Conservation (phyloP, 2,329 filamentous ascomycete genomes). For the Bipolaris bicolor region DNA sequence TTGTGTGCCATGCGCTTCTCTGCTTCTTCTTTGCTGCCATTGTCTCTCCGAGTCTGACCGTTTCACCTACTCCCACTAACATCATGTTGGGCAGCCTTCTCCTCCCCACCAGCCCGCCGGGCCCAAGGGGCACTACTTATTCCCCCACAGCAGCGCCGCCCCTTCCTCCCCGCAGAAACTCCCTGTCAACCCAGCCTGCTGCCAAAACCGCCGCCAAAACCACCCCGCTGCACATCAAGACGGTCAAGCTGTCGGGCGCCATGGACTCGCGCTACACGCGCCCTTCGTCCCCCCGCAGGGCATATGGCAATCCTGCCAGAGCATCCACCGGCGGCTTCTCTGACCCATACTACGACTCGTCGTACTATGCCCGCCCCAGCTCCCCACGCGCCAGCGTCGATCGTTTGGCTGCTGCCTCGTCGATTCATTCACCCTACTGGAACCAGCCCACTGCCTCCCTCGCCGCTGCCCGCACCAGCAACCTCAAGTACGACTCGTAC, state of each 20-base stretch:
- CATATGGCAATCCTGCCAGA: slow-evolving; percentile 40
- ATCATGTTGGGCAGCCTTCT: slow-evolving; percentile 44
- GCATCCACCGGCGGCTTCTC: slow-evolving; percentile 48
- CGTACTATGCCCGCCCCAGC: slow-evolving; percentile 38
- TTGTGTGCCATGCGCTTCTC: slow-evolving; percentile 14
- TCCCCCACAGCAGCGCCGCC: slow-evolving; percentile 27
- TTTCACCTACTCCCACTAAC: slow-evolving; percentile 32
- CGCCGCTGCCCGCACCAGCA: slow-evolving; percentile 16
- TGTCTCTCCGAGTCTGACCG: slow-evolving; percentile 2
- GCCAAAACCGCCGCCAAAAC: slow-evolving; percentile 30
- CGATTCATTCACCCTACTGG: slow-evolving; percentile 34
- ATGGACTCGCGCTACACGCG: slow-evolving; percentile 48
- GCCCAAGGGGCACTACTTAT: slow-evolving; percentile 27
- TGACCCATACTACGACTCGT: slow-evolving; percentile 42
- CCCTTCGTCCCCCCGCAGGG: slow-evolving; percentile 43
- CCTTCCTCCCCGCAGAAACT: slow-evolving; percentile 36
- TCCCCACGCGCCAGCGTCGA: slow-evolving; percentile 47
- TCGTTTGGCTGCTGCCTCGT: slow-evolving; percentile 29
- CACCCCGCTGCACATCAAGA: slow-evolving; percentile 30
- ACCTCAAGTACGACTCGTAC: slow-evolving; percentile 52
- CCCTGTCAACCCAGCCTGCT: slow-evolving; percentile 28
- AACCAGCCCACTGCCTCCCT: slow-evolving; percentile 34
- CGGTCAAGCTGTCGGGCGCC: slow-evolving; percentile 27
- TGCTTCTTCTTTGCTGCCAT: background rate
- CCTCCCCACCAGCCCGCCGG: slow-evolving; percentile 30